Evolutionary conservation across 805 yeast species (phyloP).

Genomic region (Naumovozyma baii): DNA sequence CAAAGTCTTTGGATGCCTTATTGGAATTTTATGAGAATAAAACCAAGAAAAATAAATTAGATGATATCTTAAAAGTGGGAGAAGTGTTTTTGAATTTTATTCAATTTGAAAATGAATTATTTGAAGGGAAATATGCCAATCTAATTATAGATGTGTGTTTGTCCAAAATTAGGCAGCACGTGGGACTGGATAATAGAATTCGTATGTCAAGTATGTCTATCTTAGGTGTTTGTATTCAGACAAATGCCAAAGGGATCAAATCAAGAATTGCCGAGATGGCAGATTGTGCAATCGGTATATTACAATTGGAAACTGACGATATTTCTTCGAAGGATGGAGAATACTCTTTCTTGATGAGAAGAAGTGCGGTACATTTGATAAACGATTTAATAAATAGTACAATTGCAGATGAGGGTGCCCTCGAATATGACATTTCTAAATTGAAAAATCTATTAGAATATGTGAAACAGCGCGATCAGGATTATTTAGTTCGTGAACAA

Average conservation of each 20-base stretch:
- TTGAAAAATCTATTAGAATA: slow-evolving; percentile 38
- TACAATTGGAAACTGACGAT: slow-evolving; percentile 42
- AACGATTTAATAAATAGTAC: slow-evolving; percentile 46
- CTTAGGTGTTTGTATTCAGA: slow-evolving; percentile 59
- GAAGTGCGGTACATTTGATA: slow-evolving; percentile 65
- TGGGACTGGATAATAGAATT: slow-evolving; percentile 43
- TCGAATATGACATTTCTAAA: slow-evolving; percentile 37
- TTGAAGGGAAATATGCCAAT: slow-evolving; percentile 37
- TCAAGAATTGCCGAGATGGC: slow-evolving; percentile 44
- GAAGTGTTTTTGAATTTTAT: slow-evolving; percentile 65
- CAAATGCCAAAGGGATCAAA: slow-evolving; percentile 45
- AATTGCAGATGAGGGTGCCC: slow-evolving; percentile 38
- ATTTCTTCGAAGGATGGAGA: slow-evolving; percentile 30
- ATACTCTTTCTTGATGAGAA: slow-evolving; percentile 41
- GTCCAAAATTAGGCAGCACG: slow-evolving; percentile 29
- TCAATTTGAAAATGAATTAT: slow-evolving; percentile 38
- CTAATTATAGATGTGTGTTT: slow-evolving; percentile 38
- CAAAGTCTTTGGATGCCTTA: slow-evolving; percentile 32
- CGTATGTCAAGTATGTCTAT: slow-evolving; percentile 84
- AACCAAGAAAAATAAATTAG: slow-evolving; percentile 35
- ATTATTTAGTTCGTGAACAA: slow-evolving; percentile 52
- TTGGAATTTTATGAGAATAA: slow-evolving; percentile 32
- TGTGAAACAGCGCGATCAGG: slow-evolving; percentile 40
- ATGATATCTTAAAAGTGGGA: slow-evolving; percentile 69
- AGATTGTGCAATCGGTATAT: slow-evolving; percentile 70